Evolutionary conservation across 306 rosid genomes (phyloP).

Genomic region (Trichosanthes cucumerina): DNA sequence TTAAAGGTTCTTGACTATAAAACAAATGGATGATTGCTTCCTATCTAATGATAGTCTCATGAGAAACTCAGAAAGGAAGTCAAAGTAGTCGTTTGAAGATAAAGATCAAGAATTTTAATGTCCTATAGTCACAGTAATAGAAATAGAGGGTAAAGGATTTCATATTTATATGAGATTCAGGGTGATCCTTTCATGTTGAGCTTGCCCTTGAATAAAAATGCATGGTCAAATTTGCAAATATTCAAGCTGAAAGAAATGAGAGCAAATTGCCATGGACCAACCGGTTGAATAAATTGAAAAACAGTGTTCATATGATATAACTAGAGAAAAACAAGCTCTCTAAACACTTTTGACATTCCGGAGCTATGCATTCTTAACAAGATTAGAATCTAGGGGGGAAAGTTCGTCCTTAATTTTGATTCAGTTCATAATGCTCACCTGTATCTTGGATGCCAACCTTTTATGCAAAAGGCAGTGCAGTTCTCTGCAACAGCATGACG

Average conservation of each 20-base stretch:
- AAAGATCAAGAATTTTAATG: background rate
- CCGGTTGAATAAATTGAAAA: background rate
- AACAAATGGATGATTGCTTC: background rate
- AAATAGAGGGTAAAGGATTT: background rate
- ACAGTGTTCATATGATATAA: background rate
- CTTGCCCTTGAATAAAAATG: background rate
- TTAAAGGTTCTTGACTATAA: background rate
- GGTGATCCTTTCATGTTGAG: background rate
- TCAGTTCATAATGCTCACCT: background rate
- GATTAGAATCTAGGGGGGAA: background rate
- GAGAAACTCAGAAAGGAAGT: background rate
- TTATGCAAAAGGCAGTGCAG: background rate
- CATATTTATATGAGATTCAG: background rate
- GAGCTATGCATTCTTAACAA: background rate
- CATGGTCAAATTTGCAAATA: background rate
- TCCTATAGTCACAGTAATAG: background rate
- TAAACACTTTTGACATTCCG: background rate
- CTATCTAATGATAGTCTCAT: background rate
- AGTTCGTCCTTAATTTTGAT: background rate
- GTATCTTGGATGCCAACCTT: constrained; percentile 9
- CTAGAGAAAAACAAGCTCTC: background rate
- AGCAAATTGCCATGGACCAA: background rate
- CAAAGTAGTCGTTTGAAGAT: background rate
- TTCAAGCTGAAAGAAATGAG: background rate
- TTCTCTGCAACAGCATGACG: background rate